Conservation (phyloP, 2,329 filamentous ascomycete genomes). For the Alternaria conjuncta region DNA sequence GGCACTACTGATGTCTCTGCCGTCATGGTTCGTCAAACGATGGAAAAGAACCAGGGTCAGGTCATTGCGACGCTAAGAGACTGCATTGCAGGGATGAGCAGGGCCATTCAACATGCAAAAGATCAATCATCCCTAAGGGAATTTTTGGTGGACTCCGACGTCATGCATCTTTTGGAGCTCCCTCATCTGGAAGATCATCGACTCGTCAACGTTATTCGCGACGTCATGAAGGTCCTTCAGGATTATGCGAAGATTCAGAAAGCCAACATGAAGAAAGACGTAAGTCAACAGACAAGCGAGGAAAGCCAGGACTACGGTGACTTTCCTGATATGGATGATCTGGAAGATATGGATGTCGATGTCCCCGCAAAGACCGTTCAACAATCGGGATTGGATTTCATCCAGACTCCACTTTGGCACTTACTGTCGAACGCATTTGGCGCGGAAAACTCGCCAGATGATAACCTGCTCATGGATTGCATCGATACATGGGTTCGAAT, state of each 20-base stretch:
- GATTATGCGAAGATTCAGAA: slow-evolving; percentile 43
- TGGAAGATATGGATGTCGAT: slow-evolving; percentile 39
- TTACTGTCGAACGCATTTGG: slow-evolving; percentile 68
- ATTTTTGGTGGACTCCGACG: slow-evolving; percentile 54
- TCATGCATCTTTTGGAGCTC: slow-evolving; percentile 57
- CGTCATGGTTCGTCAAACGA: slow-evolving; percentile 58
- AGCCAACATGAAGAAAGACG: slow-evolving; percentile 21
- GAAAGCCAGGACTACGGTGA: slow-evolving; percentile 71
- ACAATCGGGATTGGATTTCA: slow-evolving; percentile 43
- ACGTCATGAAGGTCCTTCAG: slow-evolving; percentile 58
- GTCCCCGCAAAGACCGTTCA: neutral
- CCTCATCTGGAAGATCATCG: slow-evolving; percentile 58
- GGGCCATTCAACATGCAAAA: slow-evolving; percentile 53
- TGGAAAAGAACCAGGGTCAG: slow-evolving; percentile 63
- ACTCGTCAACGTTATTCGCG: slow-evolving; percentile 54
- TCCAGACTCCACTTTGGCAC: slow-evolving; percentile 59
- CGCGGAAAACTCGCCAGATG: slow-evolving; percentile 60
- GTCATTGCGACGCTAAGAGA: slow-evolving; percentile 62
- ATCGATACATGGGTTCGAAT: slow-evolving; percentile 63
- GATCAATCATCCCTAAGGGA: slow-evolving; percentile 50
- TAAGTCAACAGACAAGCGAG: slow-evolving; percentile 53
- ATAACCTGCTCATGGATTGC: slow-evolving; percentile 58
- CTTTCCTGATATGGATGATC: slow-evolving; percentile 61
- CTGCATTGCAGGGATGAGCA: slow-evolving; percentile 59
- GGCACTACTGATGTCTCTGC: slow-evolving; percentile 51